Percentiles rank a stretch among this genome's conserved stretches.
Conservation (phyloP, 164 flowering plant genomes). For the Dillenia suffruticosa region DNA sequence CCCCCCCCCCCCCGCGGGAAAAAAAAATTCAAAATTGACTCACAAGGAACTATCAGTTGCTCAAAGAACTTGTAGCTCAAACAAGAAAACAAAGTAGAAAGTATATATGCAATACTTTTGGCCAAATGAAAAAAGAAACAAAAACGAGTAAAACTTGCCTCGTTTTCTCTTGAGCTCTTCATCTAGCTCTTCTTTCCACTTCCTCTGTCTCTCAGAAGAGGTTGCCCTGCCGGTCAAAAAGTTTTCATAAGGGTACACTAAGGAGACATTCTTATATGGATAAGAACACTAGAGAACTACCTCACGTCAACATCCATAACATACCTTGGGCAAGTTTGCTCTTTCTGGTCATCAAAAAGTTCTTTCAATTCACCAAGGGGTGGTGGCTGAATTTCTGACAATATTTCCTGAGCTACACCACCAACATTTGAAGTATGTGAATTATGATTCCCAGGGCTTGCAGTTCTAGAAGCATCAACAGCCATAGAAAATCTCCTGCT, state of each 20-base stretch:
- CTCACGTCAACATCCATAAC: conserved; percentile 2
- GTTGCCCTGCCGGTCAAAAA: conserved; percentile 28
- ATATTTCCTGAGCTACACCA: conserved; percentile 18
- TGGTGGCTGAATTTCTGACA: conserved; percentile 35
- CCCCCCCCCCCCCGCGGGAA: too few relatives aligned
- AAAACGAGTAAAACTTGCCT: conserved; percentile 30
- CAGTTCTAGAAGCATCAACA: conserved; percentile 19
- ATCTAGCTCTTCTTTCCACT: conserved; percentile 78
- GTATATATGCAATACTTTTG: too few relatives aligned
- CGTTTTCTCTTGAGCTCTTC: conserved; percentile 66
- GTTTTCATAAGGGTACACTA: neutral
- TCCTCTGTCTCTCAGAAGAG: conserved; percentile 49
- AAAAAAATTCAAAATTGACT: too few relatives aligned
- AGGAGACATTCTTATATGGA: neutral
- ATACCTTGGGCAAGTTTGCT: conserved; percentile 47
- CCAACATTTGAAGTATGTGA: conserved; percentile 33
- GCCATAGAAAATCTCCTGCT: conserved; percentile 36
- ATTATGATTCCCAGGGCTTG: conserved; percentile 37
- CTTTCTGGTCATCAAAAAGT: conserved; percentile 28
- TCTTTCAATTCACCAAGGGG: conserved; percentile 31
- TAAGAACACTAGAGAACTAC: neutral
- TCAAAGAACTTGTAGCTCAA: too few relatives aligned
- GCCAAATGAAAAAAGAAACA: too few relatives aligned
- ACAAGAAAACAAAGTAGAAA: too few relatives aligned
- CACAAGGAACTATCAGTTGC: too few relatives aligned